Percentiles rank a stretch among this genome's conserved stretches.
These are phyloP conservation scores for Alternaria gansuensis DNA, from an alignment of 2,329 filamentous ascomycete genomes.

Conservation along the genomic window DNA sequence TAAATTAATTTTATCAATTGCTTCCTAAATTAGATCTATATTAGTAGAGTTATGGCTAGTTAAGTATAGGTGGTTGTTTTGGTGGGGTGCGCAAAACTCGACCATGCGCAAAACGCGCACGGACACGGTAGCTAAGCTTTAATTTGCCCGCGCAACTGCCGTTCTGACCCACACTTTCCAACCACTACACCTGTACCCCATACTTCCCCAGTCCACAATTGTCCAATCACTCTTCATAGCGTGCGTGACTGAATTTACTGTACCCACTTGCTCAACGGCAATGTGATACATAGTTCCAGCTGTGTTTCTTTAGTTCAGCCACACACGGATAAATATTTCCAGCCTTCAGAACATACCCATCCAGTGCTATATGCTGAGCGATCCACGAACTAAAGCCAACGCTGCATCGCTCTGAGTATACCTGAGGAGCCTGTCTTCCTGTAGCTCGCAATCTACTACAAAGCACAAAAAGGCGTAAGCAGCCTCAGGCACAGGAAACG, in stretches of 20 bases:
- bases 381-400: not conserved
- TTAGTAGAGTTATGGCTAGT: too few species aligned
- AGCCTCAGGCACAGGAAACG: not conserved
- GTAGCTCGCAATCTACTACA: not conserved
- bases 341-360: not conserved
- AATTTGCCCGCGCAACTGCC: constrained; percentile 16
- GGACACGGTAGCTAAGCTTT: constrained; percentile 17
- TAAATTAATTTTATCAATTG: too few species aligned
- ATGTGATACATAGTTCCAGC: constrained; percentile 8
- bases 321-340: constrained; percentile 12
- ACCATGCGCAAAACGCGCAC: not conserved
- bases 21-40: too few species aligned
- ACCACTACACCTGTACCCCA: constrained; percentile 4
- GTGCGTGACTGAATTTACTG: not conserved
- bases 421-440: not conserved
- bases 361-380: not conserved
- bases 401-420: not conserved
- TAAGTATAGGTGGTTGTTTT: too few species aligned
- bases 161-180: constrained; percentile 12
- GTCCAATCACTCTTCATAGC: not conserved
- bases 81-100: too few species aligned
- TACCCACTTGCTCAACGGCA: constrained; percentile 7
- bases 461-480: not conserved
- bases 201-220: not conserved
- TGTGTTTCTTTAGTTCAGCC: constrained; percentile 4